These are phyloP conservation scores for Ophiostoma pallidulum DNA, from an alignment of 2,329 filamentous ascomycete species.

Conservation along the genomic window DNA sequence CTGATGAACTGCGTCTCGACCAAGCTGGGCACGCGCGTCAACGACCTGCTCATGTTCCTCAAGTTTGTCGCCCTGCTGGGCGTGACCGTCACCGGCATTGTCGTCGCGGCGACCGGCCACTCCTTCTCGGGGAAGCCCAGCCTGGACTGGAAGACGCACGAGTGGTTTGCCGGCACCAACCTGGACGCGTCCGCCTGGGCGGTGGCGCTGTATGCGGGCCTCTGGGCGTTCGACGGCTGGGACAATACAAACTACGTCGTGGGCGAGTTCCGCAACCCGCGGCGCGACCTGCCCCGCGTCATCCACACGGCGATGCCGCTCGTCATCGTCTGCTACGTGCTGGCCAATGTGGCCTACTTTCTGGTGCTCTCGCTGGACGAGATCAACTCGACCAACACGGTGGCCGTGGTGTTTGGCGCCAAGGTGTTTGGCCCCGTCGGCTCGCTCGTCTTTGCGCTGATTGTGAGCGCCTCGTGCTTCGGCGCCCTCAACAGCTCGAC, in stretches of 20 bases:
- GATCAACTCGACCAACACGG: conserved; percentile 83
- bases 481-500: conserved; percentile 89
- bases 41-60: conserved; percentile 91
- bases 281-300: conserved; percentile 80
- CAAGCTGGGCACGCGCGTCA: conserved; percentile 72
- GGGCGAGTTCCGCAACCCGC: conserved; percentile 88
- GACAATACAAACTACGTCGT: conserved; percentile 99
- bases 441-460: conserved; percentile 72
- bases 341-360: conserved; percentile 91
- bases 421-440: conserved; percentile 83
- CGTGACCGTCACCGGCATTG: conserved; percentile 77
- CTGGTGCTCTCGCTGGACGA: conserved; percentile 73
- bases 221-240: conserved; percentile 99
- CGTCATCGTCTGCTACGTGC: conserved; percentile 80
- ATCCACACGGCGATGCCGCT: conserved; percentile 95
- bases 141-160: conserved; percentile 73
- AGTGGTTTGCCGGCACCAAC: conserved; percentile 84
- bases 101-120: conserved; percentile 79
- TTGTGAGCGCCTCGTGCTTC: conserved; percentile 87
- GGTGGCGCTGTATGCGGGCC: conserved; percentile 84
- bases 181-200: conserved; percentile 78
- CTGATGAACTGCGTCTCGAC: conserved; percentile 87
- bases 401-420: conserved; percentile 87
- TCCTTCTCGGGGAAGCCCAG: conserved; percentile 66
- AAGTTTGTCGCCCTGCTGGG: conserved; percentile 87